Evolutionary conservation across 73 alveolate species (phyloP).

Genomic region (Paramecium tetraurelia): DNA sequence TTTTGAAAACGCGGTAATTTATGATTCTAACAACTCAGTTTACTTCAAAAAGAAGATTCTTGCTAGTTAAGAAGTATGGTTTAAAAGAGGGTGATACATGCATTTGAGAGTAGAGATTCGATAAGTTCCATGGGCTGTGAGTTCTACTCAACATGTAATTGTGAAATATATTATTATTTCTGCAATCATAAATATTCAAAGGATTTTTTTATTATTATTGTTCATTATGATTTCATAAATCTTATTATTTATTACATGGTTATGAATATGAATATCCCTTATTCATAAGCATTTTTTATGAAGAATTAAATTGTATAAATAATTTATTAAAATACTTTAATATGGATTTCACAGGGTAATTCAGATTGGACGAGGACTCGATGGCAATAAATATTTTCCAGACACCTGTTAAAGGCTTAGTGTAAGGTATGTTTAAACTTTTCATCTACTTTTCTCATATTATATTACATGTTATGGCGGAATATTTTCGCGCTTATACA

Average conservation of each 20-base stretch:
- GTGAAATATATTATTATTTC: neutral
- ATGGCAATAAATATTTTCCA: neutral
- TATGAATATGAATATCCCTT: neutral
- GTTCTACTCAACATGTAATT: neutral
- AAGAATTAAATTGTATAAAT: neutral
- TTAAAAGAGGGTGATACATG: neutral
- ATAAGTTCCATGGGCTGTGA: neutral
- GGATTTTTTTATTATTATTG: neutral
- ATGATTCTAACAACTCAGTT: neutral
- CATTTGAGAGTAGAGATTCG: neutral
- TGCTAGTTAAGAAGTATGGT: neutral
- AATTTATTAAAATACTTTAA: neutral
- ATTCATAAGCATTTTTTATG: neutral
- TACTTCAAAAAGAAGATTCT: neutral
- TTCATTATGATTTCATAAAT: neutral
- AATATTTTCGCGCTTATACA: slow-evolving; percentile 42
- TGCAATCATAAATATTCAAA: neutral
- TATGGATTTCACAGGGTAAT: slow-evolving; percentile 13
- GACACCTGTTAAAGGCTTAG: neutral
- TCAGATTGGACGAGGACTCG: neutral
- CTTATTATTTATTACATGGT: neutral
- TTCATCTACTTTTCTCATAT: neutral
- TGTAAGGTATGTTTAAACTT: neutral
- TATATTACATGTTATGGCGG: slow-evolving; percentile 7
- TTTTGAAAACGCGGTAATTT: neutral